Conservation (phyloP, 768 basidiomycete species). For the Lentinula boryana region DNA sequence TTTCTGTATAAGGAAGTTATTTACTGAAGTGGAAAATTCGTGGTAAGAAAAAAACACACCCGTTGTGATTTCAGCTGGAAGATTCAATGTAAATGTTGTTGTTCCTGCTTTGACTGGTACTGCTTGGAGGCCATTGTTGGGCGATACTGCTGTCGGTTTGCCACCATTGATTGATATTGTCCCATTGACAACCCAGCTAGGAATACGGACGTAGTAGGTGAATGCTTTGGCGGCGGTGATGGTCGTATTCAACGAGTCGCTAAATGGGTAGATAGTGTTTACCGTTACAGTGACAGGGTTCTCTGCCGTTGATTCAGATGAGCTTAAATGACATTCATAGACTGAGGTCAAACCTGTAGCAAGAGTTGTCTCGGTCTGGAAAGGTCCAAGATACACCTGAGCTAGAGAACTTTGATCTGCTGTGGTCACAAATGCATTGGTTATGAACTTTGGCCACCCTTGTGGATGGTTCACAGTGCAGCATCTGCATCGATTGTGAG, state of each 20-base stretch:
- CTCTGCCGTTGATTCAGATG: constrained; percentile 15
- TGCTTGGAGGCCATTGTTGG: constrained; percentile 38
- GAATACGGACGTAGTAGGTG: constrained; percentile 44
- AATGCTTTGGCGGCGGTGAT: constrained; percentile 35
- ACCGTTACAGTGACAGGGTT: constrained; percentile 38
- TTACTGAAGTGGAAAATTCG: not conserved
- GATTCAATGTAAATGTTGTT: constrained; percentile 36
- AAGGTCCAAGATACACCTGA: constrained; percentile 44
- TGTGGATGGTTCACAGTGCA: constrained; percentile 52
- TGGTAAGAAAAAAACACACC: constrained; percentile 20
- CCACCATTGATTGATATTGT: constrained; percentile 35
- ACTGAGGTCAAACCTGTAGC: constrained; percentile 22
- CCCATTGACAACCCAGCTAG: constrained; percentile 41
- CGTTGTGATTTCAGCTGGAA: constrained; percentile 41
- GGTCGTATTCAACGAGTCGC: constrained; percentile 40
- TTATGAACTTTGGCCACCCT: constrained; percentile 50
- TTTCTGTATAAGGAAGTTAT: constrained; percentile 25
- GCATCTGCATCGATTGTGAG: constrained; percentile 22
- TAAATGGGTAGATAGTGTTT: constrained; percentile 47
- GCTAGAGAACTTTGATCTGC: constrained; percentile 38
- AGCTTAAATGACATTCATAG: not conserved
- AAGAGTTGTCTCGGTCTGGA: constrained; percentile 33
- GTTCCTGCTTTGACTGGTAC: constrained; percentile 33
- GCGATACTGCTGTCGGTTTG: constrained; percentile 27
- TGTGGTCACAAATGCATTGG: constrained; percentile 45